These are phyloP conservation scores for Lactarius pseudohatsudake DNA, from an alignment of 768 basidiomycete species.

Conservation along the genomic window DNA sequence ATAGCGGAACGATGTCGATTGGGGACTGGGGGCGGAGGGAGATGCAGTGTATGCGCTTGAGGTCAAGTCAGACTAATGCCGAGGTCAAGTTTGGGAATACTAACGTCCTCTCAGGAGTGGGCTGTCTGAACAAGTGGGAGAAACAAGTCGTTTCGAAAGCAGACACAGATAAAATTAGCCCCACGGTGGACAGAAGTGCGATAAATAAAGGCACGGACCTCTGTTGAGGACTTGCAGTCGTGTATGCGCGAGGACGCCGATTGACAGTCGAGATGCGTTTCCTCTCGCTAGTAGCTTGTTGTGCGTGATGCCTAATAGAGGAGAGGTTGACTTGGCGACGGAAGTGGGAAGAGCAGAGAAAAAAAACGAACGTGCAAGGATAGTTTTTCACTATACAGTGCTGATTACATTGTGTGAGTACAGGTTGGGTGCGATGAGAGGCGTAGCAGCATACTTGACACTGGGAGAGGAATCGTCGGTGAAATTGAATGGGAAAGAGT, in stretches of 20 bases:
- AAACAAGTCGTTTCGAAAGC: neutral
- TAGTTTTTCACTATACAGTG: constrained; percentile 87
- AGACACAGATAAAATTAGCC: neutral
- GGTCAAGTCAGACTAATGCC: constrained; percentile 1
- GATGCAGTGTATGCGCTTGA: constrained; percentile 28
- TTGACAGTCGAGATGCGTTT: constrained; percentile 58
- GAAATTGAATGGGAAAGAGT: neutral
- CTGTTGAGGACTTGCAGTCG: constrained; percentile 45
- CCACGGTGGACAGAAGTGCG: neutral
- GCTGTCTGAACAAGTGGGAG: constrained; percentile 10
- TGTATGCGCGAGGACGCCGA: constrained; percentile 67
- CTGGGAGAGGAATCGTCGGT: constrained; percentile 15
- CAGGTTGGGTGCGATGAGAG: neutral
- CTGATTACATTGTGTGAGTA: constrained; percentile 38
- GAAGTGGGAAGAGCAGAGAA: constrained; percentile 25
- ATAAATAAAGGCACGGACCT: constrained; percentile 40
- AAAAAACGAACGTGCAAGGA: constrained; percentile 78
- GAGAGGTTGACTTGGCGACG: constrained; percentile 29
- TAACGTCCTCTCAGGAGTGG: constrained; percentile 23
- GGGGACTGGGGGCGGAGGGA: constrained; percentile 34
- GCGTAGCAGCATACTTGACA: constrained; percentile 28
- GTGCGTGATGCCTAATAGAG: constrained; percentile 64
- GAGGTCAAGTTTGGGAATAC: constrained; percentile 8
- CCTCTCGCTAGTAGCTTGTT: constrained; percentile 84
- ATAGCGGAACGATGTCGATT: constrained; percentile 31